These are phyloP conservation scores for Tolypocladium ovalisporum DNA, from an alignment of 2,329 filamentous ascomycete genomes.

Conservation along the genomic window DNA sequence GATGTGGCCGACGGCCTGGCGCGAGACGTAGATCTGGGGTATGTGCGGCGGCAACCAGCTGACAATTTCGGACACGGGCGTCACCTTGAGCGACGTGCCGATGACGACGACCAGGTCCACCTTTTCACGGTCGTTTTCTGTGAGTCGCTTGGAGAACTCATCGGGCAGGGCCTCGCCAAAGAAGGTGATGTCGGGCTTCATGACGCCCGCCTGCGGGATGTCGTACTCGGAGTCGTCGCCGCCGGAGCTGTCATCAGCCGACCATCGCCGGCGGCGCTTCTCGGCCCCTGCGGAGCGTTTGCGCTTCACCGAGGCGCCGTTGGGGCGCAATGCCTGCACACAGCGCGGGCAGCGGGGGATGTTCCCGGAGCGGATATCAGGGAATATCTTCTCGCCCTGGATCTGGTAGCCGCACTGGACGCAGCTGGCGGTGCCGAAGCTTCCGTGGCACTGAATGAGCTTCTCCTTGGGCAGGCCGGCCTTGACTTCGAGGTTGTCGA, in stretches of 20 bases:
- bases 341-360: conserved; percentile 74
- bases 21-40: conserved; percentile 83
- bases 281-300: conserved; percentile 28
- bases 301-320: conserved; percentile 20
- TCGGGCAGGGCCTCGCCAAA: conserved; percentile 86
- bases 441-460: conserved; percentile 91
- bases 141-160: conserved; percentile 69
- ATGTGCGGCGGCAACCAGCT: conserved; percentile 67
- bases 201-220: conserved; percentile 62
- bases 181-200: conserved; percentile 98
- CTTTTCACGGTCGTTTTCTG: conserved; percentile 66
- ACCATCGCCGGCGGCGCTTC: conserved; percentile 23
- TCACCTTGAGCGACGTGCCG: conserved; percentile 90
- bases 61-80: conserved; percentile 86
- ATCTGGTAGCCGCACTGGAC: conserved; percentile 69
- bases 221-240: conserved; percentile 38
- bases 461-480: conserved; percentile 75
- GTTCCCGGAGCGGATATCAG: conserved; percentile 61
- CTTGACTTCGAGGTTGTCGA: conserved; percentile 86
- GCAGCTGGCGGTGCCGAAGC: conserved; percentile 86
- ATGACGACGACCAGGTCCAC: conserved; percentile 92
- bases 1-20: conserved; percentile 75
- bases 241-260: conserved; percentile 26
- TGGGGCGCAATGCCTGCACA: conserved; percentile 35
- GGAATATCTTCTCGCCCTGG: conserved; percentile 66